Base-by-base conservation (phyloP, 257 asterid genomes). In the Forsythia suspensa region DNA sequence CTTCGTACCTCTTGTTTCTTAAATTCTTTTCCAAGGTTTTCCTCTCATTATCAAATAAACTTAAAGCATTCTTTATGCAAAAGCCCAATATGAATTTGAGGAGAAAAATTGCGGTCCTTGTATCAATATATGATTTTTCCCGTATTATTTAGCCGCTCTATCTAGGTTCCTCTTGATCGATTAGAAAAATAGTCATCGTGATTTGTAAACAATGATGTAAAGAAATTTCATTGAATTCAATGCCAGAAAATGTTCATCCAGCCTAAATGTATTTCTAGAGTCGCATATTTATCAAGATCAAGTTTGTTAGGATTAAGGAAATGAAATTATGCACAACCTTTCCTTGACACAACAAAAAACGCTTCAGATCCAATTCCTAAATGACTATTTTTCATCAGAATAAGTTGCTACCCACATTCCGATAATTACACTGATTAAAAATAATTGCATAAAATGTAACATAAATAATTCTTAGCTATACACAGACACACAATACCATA, bases 381-480 rank as follows among this genome's bases (percentile, higher is more conserved):
- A 15, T 16, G 21, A 55, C 65, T 2, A n/a, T 55, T 4, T 55
- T 18, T 55, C 29, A 55, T 55, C 29, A 6, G 16, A 55, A 16
- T 55, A 3, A 55, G 65, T 4, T 55, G 65, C 65, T 18, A 18
- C 8, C 20, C 71, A 24, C 80, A 76, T 55, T 55, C 15, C 72
- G 40, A 77, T 76, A 63, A 77, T 71, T 36, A 52, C 80, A 70
- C 71, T 71, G 71, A 69, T 73, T 73, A 59, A 69, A 81, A 80
- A 18, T 68, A 63, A 52, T 41, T 41, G 44, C 44, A 4, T 4
- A 41, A 41, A 29, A 29, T 29, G 34, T 41, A 41, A 41, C 2
- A 4, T 41, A 8, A 41, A 29, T 44, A 44, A 44, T 48, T 48
- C n/a, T 15, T 3, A 48, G 57, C 2, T 48, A 29, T 1, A 29